These are phyloP conservation scores for Nigrospora sphaerica DNA, from an alignment of 2,329 filamentous ascomycete species.

Conservation along the genomic window DNA sequence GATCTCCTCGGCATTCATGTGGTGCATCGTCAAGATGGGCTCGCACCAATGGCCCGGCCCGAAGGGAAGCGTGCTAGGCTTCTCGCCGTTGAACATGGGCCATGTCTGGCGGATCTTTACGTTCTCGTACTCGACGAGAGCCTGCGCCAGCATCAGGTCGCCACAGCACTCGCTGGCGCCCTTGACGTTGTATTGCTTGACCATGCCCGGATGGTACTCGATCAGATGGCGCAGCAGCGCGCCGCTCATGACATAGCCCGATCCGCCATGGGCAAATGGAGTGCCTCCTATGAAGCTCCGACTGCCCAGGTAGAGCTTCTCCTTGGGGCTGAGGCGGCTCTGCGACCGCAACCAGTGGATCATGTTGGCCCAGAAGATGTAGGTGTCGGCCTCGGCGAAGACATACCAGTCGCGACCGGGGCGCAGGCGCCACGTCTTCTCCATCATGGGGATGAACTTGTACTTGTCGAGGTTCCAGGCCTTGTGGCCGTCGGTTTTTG, in stretches of 20 bases:
- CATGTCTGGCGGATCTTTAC: constrained; percentile 34
- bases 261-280: constrained; percentile 50
- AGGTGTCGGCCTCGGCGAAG: constrained; percentile 53
- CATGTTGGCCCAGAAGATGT: constrained; percentile 48
- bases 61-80: constrained; percentile 42
- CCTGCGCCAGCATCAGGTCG: constrained; percentile 42
- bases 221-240: constrained; percentile 42
- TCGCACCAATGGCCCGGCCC: constrained; percentile 46
- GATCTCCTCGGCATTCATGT: constrained; percentile 45
- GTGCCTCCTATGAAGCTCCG: constrained; percentile 36
- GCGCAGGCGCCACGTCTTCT: constrained; percentile 46
- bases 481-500: constrained; percentile 21
- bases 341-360: constrained; percentile 38
- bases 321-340: constrained; percentile 30
- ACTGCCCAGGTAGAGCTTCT: constrained; percentile 44
- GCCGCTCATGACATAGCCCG: constrained; percentile 48
- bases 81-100: constrained; percentile 51
- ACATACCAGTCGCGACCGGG: constrained; percentile 51
- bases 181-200: constrained; percentile 37
- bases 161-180: constrained; percentile 41
- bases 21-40: constrained; percentile 50
- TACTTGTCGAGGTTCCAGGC: constrained; percentile 54
- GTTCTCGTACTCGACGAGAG: constrained; percentile 35
- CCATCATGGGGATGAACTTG: constrained; percentile 53
- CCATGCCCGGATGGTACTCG: constrained; percentile 32